Conservation (phyloP, 441 rosid genomes). For the Bruguiera hainesii region DNA sequence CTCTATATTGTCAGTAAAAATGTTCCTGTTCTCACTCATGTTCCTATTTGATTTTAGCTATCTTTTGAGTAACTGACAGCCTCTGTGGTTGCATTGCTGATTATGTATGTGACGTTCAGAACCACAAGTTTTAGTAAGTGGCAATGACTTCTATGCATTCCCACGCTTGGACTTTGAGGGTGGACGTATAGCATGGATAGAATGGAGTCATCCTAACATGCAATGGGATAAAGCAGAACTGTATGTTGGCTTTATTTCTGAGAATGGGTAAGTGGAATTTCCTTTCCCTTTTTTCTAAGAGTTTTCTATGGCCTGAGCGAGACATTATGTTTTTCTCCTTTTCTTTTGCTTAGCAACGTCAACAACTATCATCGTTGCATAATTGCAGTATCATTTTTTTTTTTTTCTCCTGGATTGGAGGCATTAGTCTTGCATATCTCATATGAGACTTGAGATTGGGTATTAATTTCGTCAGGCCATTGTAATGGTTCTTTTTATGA, state of each 20-base stretch:
- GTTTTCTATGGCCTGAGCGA: background rate
- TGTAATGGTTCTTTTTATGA: background rate
- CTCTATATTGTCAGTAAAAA: no score
- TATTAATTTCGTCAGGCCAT: background rate
- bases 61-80: constrained; percentile 10
- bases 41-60: constrained; percentile 2
- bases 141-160: constrained; percentile 91
- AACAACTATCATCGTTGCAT: no score
- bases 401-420: background rate
- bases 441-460: background rate
- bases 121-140: constrained; percentile 62
- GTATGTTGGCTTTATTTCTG: constrained; percentile 87
- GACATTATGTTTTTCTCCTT: background rate
- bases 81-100: background rate
- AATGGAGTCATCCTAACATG: constrained; percentile 93
- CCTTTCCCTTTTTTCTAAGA: background rate
- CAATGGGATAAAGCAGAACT: constrained; percentile 95
- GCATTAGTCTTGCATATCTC: background rate
- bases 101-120: constrained; percentile 37
- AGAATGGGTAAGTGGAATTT: constrained; percentile 54
- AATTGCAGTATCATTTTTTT: no score
- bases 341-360: background rate
- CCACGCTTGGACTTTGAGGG: constrained; percentile 77
- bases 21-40: background rate
- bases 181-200: constrained; percentile 82